Base-by-base conservation (phyloP, 306 rosid species). In the Quercus dentata region DNA sequence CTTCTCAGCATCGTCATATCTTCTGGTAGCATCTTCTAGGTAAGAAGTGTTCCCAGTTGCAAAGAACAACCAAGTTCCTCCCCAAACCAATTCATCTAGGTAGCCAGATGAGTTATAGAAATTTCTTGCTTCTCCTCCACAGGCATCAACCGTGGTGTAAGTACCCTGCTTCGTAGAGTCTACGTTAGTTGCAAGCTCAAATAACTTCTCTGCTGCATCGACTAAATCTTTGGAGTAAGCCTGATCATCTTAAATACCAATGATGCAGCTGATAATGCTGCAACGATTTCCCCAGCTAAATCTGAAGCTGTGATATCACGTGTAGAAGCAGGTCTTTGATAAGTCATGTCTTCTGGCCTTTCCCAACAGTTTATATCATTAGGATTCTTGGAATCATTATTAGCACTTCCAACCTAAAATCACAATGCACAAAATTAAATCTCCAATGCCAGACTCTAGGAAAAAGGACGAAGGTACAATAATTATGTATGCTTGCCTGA, bases 41-140 rank as follows among this genome's bases (percentile, higher is more conserved):
- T 87, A 81, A 61, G 88, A 76, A 61, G 62, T 7, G 31, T 89
- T 83, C 55, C 83, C 83, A 38, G 97, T 90, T 33, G 94, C 92
- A 21, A 92, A 87, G 81, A 70, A 89, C 71, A 94, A 76, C 97
- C 98, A 94, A 56, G 97, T 87, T 77, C 89, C 97, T 80, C 92
- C 98, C 97, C 97, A 94, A 4, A 91, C 86, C 76, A 94, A 56
- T 80, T 94, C 97, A 74, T 94, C 98, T 79, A 79, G 67, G 73
- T 81, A 85, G 61, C 93, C 85, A 23, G 94, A 64, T 44, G 94
- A 94, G 76, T 87, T 85, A 55, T 89, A 90, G 54, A 88, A 77
- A 56, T 19, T 77, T 82, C 88, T 86, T 73, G 93, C 84, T 76
- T 92, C 93, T 83, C 86, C 91, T 84, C 97, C 98, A 77, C 93